Evolutionary conservation across 768 basidiomycete species (phyloP).

Genomic region (Piloderma croceum): DNA sequence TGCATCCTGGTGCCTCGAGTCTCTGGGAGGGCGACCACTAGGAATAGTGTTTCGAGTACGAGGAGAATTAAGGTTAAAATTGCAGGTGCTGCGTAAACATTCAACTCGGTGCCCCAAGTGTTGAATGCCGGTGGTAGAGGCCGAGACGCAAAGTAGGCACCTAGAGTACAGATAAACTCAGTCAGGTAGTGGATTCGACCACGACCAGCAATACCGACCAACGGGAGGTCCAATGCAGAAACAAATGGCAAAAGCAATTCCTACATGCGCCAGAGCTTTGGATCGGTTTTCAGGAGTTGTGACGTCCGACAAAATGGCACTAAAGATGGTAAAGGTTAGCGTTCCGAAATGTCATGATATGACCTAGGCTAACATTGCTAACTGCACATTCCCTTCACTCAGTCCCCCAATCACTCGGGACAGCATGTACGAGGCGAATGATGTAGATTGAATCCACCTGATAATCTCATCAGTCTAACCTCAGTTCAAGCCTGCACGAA

Average conservation of each 20-base stretch:
- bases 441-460: constrained; percentile 88
- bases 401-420: constrained; percentile 89
- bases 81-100: constrained; percentile 91
- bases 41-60: constrained; percentile 71
- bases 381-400: constrained; percentile 95
- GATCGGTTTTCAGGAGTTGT: constrained; percentile 76
- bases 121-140: constrained; percentile 60
- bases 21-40: constrained; percentile 75
- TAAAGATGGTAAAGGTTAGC: constrained; percentile 25
- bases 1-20: constrained; percentile 52
- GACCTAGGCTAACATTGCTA: constrained; percentile 71
- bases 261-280: constrained; percentile 84
- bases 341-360: not conserved
- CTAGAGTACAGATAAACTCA: too few species aligned
- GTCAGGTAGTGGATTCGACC: too few species aligned
- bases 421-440: constrained; percentile 84
- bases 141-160: constrained; percentile 92
- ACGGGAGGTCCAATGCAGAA: constrained; percentile 92
- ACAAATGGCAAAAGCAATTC: constrained; percentile 94
- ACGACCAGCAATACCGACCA: too few species aligned
- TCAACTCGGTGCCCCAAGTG: constrained; percentile 59
- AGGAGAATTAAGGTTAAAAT: constrained; percentile 75
- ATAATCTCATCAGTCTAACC: constrained; percentile 3
- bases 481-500: constrained; percentile 1
- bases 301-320: constrained; percentile 91